Evolutionary conservation across 441 rosid species (phyloP).

Genomic region (Bocquillonia castaneifolia): DNA sequence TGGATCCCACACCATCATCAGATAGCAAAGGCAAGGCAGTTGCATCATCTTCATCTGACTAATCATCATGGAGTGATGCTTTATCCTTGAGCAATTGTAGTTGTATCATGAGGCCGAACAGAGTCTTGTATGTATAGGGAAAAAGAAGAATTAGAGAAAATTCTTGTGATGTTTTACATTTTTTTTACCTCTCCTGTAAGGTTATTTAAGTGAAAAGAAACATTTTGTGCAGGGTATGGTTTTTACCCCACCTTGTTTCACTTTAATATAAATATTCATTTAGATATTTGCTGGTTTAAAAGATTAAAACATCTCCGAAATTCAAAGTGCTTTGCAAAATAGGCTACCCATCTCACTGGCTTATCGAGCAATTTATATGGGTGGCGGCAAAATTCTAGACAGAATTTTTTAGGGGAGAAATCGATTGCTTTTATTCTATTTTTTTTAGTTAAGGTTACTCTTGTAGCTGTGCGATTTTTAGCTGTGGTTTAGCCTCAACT

Average conservation of each 20-base stretch:
- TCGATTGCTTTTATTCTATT: too few relatives aligned
- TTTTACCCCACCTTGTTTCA: background rate
- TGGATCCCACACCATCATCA: slow-evolving; percentile 16
- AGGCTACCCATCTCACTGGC: too few relatives aligned
- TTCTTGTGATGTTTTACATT: background rate
- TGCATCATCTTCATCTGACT: slow-evolving; percentile 22
- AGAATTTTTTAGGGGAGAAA: too few relatives aligned
- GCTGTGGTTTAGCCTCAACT: too few relatives aligned
- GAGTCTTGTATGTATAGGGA: slow-evolving; percentile 6
- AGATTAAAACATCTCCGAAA: background rate
- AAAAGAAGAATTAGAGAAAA: slow-evolving; percentile 6
- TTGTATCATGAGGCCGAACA: background rate
- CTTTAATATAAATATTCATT: background rate
- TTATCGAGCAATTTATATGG: too few relatives aligned
- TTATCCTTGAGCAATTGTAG: background rate
- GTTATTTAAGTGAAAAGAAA: background rate
- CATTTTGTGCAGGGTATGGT: background rate
- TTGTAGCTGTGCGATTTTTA: too few relatives aligned
- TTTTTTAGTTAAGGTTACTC: too few relatives aligned
- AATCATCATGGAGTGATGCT: slow-evolving; percentile 1
- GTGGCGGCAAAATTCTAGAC: too few relatives aligned
- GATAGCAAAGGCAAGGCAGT: slow-evolving; percentile 40
- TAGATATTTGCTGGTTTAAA: too few relatives aligned
- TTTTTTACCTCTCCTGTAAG: background rate
- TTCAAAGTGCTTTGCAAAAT: too few relatives aligned